Evolutionary conservation across 2,329 filamentous ascomycete genomes (phyloP), one percentile per base, ranked within the genome.

Genomic region (Neoarthrinium moseri): DNA sequence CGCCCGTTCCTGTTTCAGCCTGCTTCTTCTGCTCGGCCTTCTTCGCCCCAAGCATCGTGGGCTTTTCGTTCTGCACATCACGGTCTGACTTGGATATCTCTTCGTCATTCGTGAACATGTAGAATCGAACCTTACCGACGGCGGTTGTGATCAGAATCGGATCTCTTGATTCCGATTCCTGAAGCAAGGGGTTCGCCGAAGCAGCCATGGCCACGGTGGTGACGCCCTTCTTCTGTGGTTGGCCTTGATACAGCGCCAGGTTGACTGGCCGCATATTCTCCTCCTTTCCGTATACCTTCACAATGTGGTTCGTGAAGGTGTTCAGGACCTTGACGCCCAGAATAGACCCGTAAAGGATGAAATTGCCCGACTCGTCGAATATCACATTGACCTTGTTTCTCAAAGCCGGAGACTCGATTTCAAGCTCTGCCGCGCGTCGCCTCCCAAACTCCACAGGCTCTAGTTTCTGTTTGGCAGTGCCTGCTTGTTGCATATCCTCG

Each of bases 171-270:
- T 96, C 92, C 2, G 94, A 89, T 72, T 96, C 91, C 61, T 94
- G 89, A 3, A 99, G 78, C 1, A 99, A 78, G 0, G 95, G 94
- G 63, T 99, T 99, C 57, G 82, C 87, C 26, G 89, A 95, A 1
- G 95, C 94, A 1, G 94, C 95, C 94, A 99, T 99, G 54, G 91
- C 91, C 20, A 97, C 87, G 0, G 95, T 99, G 4, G 94, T 88
- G 13, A 97, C 73, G 11, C 87, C 88, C 66, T 97, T 97, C 69
- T 92, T 95, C 64, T 95, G 89, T 1, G 94, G 94, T 55, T 92
- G 88, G 36, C 94, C 95, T 72, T 99, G 95, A 64, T 99, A 99
- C 5, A 99, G 70, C 15, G 87, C 81, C 11, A 99, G 71, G 62
- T 91, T 88, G 46, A 97, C 74, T 1, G 90, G 82, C 21, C 94